phyloP scores from a whole-genome alignment of 148 eudicot species.

The Rhododendron vialii region DNA sequence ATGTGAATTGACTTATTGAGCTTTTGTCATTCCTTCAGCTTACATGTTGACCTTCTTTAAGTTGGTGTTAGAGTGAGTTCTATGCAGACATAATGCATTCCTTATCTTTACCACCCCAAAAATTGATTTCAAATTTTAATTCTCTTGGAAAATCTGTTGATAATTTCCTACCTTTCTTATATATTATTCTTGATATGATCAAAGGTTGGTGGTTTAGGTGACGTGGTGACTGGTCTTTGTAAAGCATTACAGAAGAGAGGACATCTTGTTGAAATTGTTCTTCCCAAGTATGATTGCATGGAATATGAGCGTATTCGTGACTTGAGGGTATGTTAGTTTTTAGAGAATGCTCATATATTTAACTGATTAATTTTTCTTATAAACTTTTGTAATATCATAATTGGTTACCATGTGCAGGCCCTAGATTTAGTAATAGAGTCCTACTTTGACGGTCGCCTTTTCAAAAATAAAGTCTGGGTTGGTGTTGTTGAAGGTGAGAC shows the following conservation, averaged over 20 bases:
- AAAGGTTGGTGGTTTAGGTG: slow-evolving; percentile 98
- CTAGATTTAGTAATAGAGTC: slow-evolving; percentile 78
- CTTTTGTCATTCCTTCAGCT: not conserved
- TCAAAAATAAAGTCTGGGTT: slow-evolving; percentile 80
- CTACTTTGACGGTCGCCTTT: slow-evolving; percentile 78
- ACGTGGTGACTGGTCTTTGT: slow-evolving; percentile 93
- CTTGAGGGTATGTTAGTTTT: slow-evolving; percentile 57
- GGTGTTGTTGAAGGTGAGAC: slow-evolving; percentile 88
- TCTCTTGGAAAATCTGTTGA: not conserved
- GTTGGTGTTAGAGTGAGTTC: not conserved
- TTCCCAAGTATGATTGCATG: slow-evolving; percentile 97
- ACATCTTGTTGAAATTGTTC: slow-evolving; percentile 79
- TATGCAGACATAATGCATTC: not conserved
- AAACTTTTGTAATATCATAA: slow-evolving; percentile 5
- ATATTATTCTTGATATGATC: slow-evolving; percentile 16
- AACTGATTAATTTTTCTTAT: slow-evolving; percentile 2
- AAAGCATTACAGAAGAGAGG: slow-evolving; percentile 94
- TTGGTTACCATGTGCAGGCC: slow-evolving; percentile 41
- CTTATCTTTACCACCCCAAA: not conserved
- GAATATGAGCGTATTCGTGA: slow-evolving; percentile 60
- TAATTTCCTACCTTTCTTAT: not conserved
- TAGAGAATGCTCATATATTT: not conserved
- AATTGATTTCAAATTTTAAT: not conserved
- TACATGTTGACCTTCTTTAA: not conserved
- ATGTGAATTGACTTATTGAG: not conserved